Evolutionary conservation across 2,329 filamentous ascomycete species (phyloP), one percentile per base, ranked within the genome.

Genomic region (Talaromyces funiculosus): DNA sequence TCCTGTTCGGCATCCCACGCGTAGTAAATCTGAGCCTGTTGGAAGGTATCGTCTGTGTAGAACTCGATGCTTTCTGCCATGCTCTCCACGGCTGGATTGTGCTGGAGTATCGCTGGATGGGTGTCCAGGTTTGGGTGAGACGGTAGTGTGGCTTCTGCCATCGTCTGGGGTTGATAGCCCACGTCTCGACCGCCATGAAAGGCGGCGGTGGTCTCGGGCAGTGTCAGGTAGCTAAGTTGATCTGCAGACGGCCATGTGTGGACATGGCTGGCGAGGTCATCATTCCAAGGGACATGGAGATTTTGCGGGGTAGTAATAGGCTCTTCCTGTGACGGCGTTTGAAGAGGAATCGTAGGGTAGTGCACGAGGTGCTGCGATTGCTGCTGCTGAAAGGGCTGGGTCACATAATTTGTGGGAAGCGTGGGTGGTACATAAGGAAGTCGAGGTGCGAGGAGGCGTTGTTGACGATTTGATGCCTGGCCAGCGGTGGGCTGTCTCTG

Each of bases 401-500:
- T 26, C 22, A 4, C 51, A 38, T 53, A 26, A 37, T 35, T 33
- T 24, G 40, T 16, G 14, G 29, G 12, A 3, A 42, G 20, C 4
- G 45, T 14, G 31, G 37, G 45, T 4, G 64, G 42, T 12, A 61
- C 47, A 55, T 65, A 56, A 33, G 67, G 56, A 16, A 71, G 67
- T n/a, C 67, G 67, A 10, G 73, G 73, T 9, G 73, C 73, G n/a
- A 75, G 60, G 56, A 72, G 64, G 4, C 71, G 73, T 61, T 70
- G 70, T 57, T 71, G 71, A 29, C 70, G 66, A n/a, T 68, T 68
- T 16, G 68, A 64, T 7, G 70, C 65, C 42, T 69, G 69, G 51
- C 70, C 69, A 29, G 66, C 63, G 2, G 67, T 63, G 12, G 67
- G 61, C 53, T 67, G 53, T 54, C 62, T 53, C 35, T 65, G 62